These are phyloP conservation scores for Magnusiomyces magnusii DNA, from an alignment of 1,139 yeast genomes.

Conservation along the genomic window DNA sequence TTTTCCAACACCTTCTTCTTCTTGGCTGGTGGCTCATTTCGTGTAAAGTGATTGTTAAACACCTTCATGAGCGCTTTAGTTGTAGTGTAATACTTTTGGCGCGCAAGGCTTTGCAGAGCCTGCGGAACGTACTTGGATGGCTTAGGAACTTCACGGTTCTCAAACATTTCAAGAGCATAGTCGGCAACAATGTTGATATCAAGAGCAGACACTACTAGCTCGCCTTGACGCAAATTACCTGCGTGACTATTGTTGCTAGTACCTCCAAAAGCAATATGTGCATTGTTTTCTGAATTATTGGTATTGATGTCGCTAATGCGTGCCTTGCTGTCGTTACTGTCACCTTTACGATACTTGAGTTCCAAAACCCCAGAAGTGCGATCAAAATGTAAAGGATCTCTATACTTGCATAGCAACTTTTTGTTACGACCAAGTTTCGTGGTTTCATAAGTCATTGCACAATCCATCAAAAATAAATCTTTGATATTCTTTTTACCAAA, in stretches of 20 bases:
- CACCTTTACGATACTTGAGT: not conserved
- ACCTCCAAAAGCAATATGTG: not conserved
- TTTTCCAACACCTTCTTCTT: not conserved
- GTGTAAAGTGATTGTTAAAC: not conserved
- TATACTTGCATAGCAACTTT: not conserved
- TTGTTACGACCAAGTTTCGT: not conserved
- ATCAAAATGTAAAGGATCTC: not conserved
- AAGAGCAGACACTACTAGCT: not conserved
- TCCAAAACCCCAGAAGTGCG: not conserved
- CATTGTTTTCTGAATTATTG: not conserved
- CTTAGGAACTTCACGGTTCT: not conserved
- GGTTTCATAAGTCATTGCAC: not conserved
- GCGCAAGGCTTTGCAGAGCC: not conserved
- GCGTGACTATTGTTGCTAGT: not conserved
- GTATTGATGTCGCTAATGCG: not conserved
- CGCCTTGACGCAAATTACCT: not conserved
- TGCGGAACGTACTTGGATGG: constrained; percentile 1
- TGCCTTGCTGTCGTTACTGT: not conserved
- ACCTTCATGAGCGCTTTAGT: not conserved
- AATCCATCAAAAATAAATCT: not conserved
- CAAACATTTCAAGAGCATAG: constrained; percentile 1
- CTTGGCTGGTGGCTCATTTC: not conserved
- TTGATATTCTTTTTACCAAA: not conserved
- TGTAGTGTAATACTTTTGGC: not conserved
- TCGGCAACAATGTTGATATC: not conserved